A percentile compares a stretch with the other conserved stretches of the same genome.
Evolutionary conservation across 2,329 filamentous ascomycete species (phyloP).

Genomic region (Phaeosphaeria sp.): DNA sequence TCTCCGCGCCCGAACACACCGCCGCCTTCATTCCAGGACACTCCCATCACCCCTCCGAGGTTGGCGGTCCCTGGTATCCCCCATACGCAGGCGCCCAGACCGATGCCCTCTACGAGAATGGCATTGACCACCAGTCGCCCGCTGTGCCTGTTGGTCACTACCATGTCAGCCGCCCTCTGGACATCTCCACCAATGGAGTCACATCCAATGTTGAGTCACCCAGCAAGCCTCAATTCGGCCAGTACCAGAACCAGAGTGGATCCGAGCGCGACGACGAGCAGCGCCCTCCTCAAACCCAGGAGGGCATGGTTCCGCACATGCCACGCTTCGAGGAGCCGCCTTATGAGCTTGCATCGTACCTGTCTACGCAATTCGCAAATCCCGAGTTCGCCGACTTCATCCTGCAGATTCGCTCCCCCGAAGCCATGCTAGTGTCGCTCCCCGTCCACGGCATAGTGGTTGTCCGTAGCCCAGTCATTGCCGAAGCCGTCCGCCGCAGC

Average conservation of each 20-base stretch:
- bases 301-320: constrained; percentile 16
- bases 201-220: constrained; percentile 44
- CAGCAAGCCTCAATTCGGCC: constrained; percentile 36
- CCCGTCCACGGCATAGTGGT: constrained; percentile 46
- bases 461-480: constrained; percentile 42
- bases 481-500: constrained; percentile 35
- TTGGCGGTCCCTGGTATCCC: constrained; percentile 39
- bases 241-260: constrained; percentile 23
- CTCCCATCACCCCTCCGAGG: constrained; percentile 43
- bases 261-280: constrained; percentile 31
- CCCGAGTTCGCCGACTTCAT: constrained; percentile 46
- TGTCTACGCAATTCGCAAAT: constrained; percentile 43
- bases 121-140: constrained; percentile 31
- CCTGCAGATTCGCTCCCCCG: constrained; percentile 41
- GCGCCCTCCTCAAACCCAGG: constrained; percentile 22
- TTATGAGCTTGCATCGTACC: constrained; percentile 41
- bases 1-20: constrained; percentile 36
- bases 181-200: constrained; percentile 30
- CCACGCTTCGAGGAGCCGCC: constrained; percentile 32
- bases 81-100: constrained; percentile 36
- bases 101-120: constrained; percentile 30
- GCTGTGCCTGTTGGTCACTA: constrained; percentile 23
- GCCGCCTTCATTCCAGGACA: constrained; percentile 42
- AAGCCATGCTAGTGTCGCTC: constrained; percentile 35
- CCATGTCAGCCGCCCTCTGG: constrained; percentile 26